These are phyloP conservation scores for Termitomyces eurrhizus DNA, from an alignment of 768 basidiomycete genomes.

Conservation along the genomic window DNA sequence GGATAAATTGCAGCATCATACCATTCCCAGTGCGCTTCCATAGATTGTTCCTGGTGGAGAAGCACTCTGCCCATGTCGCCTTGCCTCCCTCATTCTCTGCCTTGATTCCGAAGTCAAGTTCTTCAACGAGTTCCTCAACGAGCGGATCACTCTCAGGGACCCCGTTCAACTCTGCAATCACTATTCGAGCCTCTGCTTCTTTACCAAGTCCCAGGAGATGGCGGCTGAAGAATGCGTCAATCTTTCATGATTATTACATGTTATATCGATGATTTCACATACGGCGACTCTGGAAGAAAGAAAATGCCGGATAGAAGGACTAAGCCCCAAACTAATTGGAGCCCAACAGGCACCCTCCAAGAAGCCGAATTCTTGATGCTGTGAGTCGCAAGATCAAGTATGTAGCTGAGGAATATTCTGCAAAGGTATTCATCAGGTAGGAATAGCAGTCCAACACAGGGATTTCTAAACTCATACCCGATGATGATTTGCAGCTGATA, in stretches of 20 bases:
- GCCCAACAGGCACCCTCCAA: constrained; percentile 72
- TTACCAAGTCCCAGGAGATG: constrained; percentile 61
- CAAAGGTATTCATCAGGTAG: neutral
- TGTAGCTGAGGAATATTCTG: constrained; percentile 71
- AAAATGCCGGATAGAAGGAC: constrained; percentile 66
- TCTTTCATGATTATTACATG: neutral
- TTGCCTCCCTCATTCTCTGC: constrained; percentile 80
- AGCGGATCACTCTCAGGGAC: constrained; percentile 55
- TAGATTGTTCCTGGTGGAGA: constrained; percentile 60
- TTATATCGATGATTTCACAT: constrained; percentile 20
- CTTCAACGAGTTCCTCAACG: constrained; percentile 57
- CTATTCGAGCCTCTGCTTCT: constrained; percentile 49
- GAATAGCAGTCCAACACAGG: neutral
- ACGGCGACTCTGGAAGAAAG: constrained; percentile 80
- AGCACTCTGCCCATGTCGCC: constrained; percentile 76
- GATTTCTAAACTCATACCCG: constrained; percentile 38
- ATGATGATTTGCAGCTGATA: constrained; percentile 78
- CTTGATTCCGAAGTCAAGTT: constrained; percentile 60
- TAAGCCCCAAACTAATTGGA: constrained; percentile 69
- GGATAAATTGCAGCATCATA: constrained; percentile 83
- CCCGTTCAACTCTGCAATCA: constrained; percentile 64
- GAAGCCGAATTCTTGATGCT: constrained; percentile 52
- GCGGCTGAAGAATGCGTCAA: constrained; percentile 39
- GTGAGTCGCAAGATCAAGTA: constrained; percentile 68
- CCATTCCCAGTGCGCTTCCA: constrained; percentile 76